Base-by-base conservation (phyloP, 495 filamentous ascomycete genomes). In the Letharia lupina region DNA sequence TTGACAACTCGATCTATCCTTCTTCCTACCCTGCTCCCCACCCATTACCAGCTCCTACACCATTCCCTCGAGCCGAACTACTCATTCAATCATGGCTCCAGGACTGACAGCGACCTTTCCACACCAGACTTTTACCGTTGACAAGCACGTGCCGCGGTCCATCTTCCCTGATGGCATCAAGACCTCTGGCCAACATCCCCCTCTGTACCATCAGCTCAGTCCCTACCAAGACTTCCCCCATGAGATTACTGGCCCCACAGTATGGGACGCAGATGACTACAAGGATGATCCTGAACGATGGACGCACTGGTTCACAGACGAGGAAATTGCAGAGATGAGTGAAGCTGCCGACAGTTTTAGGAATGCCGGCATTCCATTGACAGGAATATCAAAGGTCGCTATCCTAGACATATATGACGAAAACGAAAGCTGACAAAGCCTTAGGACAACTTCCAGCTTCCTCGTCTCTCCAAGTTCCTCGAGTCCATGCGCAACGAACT, bases 101-200 rank as follows among this genome's bases (percentile, higher is more conserved):
- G 66, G 10, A 56, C 15, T 68, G 42, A 61, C 62, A 18, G 37
- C 42, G 18, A 61, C 16, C 35, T 20, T 31, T 2, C 60, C 41
- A 23, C 18, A 42, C 4, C 39, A 58, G 1, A 60, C 13, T 48
- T 33, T 52, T 54, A 41, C 42, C 13, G 13, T 12, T 18, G 42
- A 65, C 16, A 33, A 42, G 13, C n/a, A 50, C 0, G 44, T 35
- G 31, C 35, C 40, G 15, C 61, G 54, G 23, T 48, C 67, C 42
- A 74, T 80, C 68, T 85, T 85, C 61, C 83, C 83, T 11, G 82
- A 84, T 67, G 81, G 82, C 4, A 74, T 84, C 61, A 84, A 86
- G 72, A 92, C 90, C 31, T 89, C 88, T 5, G 91, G 91, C 56
- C 91, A 96, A 75, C 88, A 92, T 65, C 81, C 86, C 5, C 91